These are phyloP conservation scores for Penicillium sp. DNA, from an alignment of 2,329 filamentous ascomycete genomes.

Conservation along the genomic window DNA sequence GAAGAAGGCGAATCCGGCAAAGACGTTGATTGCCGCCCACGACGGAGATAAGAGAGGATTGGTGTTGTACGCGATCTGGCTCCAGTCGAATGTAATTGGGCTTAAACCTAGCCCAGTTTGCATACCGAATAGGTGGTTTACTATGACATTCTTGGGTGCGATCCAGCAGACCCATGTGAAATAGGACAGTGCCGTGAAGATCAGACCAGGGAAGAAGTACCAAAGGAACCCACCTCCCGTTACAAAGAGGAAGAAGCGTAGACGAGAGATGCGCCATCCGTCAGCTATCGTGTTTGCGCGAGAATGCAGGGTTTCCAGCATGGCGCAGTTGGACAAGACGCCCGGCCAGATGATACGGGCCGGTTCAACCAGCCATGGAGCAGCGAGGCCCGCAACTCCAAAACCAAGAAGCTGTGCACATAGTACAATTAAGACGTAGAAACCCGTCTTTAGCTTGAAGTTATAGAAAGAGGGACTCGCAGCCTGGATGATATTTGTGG, in stretches of 20 bases:
- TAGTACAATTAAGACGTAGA: constrained; percentile 44
- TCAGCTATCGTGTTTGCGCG: constrained; percentile 42
- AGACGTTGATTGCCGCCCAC: constrained; percentile 46
- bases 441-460: constrained; percentile 44
- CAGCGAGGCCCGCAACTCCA: constrained; percentile 44
- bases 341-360: constrained; percentile 47
- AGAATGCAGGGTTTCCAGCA: constrained; percentile 45
- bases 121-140: constrained; percentile 53
- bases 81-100: constrained; percentile 41
- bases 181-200: constrained; percentile 55
- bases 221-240: constrained; percentile 38
- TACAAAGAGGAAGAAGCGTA: constrained; percentile 44
- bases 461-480: constrained; percentile 44
- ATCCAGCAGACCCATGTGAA: constrained; percentile 57
- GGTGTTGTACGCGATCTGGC: constrained; percentile 38
- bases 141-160: constrained; percentile 50
- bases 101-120: constrained; percentile 35
- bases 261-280: constrained; percentile 44
- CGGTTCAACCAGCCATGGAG: constrained; percentile 44
- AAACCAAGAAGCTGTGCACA: constrained; percentile 47
- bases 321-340: constrained; percentile 43
- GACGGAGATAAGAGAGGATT: constrained; percentile 41
- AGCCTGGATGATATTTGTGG: constrained; percentile 53
- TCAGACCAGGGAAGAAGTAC: constrained; percentile 59
- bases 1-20: constrained; percentile 41